Base-by-base conservation (phyloP, 2,329 filamentous ascomycete genomes). In the Trichoderma sp. region DNA sequence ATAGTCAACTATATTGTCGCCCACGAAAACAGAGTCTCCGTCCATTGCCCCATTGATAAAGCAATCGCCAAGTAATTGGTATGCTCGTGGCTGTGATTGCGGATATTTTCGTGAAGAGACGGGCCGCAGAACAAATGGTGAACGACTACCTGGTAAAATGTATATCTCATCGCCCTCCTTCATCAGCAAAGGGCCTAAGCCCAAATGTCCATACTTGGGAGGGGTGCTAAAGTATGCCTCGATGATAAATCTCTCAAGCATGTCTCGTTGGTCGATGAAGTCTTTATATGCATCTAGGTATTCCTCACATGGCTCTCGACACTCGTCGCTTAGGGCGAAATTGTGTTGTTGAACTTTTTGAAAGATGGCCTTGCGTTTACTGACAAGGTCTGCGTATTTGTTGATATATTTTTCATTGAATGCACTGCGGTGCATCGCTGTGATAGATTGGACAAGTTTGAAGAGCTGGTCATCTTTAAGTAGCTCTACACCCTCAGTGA, bases 141-240 rank as follows among this genome's bases (percentile, higher is more conserved):
- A 10, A 8, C 14, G 16, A 28, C 59, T 61, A 4, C 43, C 59
- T 14, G 59, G 59, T 4, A 61, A 14, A 51, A 61, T 51, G 11
- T 61, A 34, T 34, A 61, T 49, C n/a, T 61, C 43, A 32, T 61
- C 59, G n/a, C 43, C 43, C 1, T 61, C 28, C 43, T 61, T 49
- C 4, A 61, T 61, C 10, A 34, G 28, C 59, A 61, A 49, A 24
- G 59, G 59, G n/a, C 59, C 59, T 6, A 61, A 16, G 30, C 59
- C 43, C 8, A 56, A 3, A 61, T n/a, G 0, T n/a, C 30, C 59
- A 24, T 24, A 24, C 4, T 14, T 24, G 5, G 26, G 3, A 10
- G 8, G n/a, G 18, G 2, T 8, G 14, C 16, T n/a, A 3, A n/a
- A 5, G 14, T n/a, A 43, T 43, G 7, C 5, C 4, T 43, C 5